Evolutionary conservation across 768 basidiomycete genomes (phyloP), one percentile per base, ranked within the genome.

Genomic region (Trichaptum fuscoviolaceum): DNA sequence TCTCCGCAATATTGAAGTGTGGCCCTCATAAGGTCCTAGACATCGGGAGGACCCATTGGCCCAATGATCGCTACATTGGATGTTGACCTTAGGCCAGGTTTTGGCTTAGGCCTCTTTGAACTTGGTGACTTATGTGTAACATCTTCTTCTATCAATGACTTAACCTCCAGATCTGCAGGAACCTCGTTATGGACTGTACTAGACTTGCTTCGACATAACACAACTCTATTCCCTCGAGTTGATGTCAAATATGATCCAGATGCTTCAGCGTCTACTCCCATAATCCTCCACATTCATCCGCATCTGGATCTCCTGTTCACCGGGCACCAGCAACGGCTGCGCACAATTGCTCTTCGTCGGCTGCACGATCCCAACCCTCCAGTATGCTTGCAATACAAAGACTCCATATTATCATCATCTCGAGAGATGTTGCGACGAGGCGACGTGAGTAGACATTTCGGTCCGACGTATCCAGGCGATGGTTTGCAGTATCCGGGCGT

Each of bases 261-360:
- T 70, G 77, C 87, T 34, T 83, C 90, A 17, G 80, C 85, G 15
- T 87, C 83, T 1, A 90, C 91, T 0, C 91, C 92, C 1, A 80
- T 94, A 25, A 83, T 95, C 71, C 77, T 95, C 0, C 91, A 93
- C 71, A 77, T 93, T 27, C 87, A 88, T 20, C 92, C 92, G 0
- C 90, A 94, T 73, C 80, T 95, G 64, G 91, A 93, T 73, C 83
- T 95, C n/a, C 81, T 95, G 58, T 95, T 94, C 76, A 92, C 92
- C 20, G 87, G 89, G 12, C 84, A 84, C 70, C 83, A 89, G 67
- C 93, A 95, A 70, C 85, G 92, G 24, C 81, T 95, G 23, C 90
- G 90, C 65, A 92, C 90, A 7, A 91, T 95, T 63, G 88, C 85
- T 70, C 75, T 93, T 52, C 83, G 88, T 70, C 86, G 83, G 69